phyloP scores from a whole-genome alignment of 768 basidiomycete species.

The Hericium coralloides region DNA sequence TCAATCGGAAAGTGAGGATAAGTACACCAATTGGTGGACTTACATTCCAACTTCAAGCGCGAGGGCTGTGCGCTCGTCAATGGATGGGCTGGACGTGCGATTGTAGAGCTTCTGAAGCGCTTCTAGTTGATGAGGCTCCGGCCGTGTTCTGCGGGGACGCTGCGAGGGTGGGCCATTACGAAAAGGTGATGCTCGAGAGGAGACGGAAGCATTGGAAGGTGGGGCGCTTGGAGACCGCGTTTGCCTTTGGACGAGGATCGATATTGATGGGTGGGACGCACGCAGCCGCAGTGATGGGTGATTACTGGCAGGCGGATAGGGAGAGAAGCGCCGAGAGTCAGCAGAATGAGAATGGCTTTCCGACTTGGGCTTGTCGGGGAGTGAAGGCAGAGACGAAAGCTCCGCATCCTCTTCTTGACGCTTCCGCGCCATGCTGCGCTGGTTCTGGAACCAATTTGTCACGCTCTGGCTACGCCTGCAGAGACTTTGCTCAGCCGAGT shows the following conservation, averaged over 20 bases:
- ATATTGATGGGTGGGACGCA: conserved; percentile 33
- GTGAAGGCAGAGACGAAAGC: conserved; percentile 19
- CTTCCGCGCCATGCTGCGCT: conserved; percentile 71
- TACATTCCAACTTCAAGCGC: conserved; percentile 71
- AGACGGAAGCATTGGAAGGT: conserved; percentile 24
- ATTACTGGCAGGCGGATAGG: conserved; percentile 22
- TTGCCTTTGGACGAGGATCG: conserved; percentile 27
- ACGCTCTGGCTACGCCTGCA: conserved; percentile 70
- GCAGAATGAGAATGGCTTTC: conserved; percentile 12
- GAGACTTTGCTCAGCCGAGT: conserved; percentile 15
- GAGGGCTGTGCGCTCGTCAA: conserved; percentile 68
- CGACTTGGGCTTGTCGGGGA: conserved; percentile 17
- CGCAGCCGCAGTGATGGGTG: conserved; percentile 23
- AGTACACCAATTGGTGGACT: conserved; percentile 24
- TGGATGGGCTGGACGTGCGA: conserved; percentile 64
- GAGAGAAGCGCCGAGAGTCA: conserved; percentile 16
- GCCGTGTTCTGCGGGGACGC: conserved; percentile 65
- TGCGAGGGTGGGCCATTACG: conserved; percentile 28
- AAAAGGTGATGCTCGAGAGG: conserved; percentile 38
- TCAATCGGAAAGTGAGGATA: not conserved
- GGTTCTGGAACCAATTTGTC: conserved; percentile 85
- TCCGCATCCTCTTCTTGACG: conserved; percentile 49
- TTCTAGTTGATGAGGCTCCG: conserved; percentile 70
- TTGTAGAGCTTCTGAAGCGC: conserved; percentile 62
- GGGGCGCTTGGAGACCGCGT: conserved; percentile 21